phyloP scores from a whole-genome alignment of 2,329 filamentous ascomycete genomes.

The Aplosporella prunicola region DNA sequence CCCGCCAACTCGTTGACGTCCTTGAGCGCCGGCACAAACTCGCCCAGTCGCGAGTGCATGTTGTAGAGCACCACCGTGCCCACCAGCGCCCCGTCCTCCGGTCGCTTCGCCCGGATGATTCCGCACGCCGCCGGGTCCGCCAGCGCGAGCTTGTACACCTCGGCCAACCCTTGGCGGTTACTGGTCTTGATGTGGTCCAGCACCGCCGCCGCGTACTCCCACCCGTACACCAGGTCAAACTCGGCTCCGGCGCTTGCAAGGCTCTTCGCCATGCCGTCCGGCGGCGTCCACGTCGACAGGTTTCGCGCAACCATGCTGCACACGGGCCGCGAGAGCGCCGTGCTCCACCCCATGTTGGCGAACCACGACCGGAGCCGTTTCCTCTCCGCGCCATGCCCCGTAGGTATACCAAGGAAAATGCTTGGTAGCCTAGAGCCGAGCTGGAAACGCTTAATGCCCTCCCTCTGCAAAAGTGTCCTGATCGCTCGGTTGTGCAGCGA shows the following conservation, averaged over 20 bases:
- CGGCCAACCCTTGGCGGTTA: slow-evolving; percentile 66
- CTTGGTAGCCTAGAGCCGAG: slow-evolving; percentile 72
- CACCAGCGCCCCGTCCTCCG: slow-evolving; percentile 56
- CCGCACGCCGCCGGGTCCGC: slow-evolving; percentile 63
- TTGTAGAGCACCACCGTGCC: slow-evolving; percentile 75
- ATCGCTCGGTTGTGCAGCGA: slow-evolving; percentile 82
- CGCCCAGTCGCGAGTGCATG: slow-evolving; percentile 56
- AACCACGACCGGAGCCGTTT: slow-evolving; percentile 70
- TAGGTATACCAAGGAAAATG: slow-evolving; percentile 79
- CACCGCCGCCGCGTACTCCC: slow-evolving; percentile 64
- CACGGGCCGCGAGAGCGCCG: slow-evolving; percentile 50
- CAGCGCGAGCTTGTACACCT: slow-evolving; percentile 70
- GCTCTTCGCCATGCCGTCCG: slow-evolving; percentile 65
- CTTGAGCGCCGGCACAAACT: slow-evolving; percentile 59
- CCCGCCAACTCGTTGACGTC: slow-evolving; percentile 52
- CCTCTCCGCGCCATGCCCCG: slow-evolving; percentile 50
- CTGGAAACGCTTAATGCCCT: slow-evolving; percentile 68
- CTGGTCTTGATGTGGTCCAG: slow-evolving; percentile 65
- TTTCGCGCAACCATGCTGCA: slow-evolving; percentile 67
- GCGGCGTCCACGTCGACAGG: slow-evolving; percentile 62
- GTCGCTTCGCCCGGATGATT: slow-evolving; percentile 71
- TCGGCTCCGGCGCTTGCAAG: slow-evolving; percentile 63
- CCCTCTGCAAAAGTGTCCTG: slow-evolving; percentile 60
- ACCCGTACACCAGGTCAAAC: slow-evolving; percentile 75
- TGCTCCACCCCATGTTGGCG: slow-evolving; percentile 81